These are phyloP conservation scores for Boletus eberwhitei DNA, from an alignment of 768 basidiomycete genomes.

Conservation along the genomic window DNA sequence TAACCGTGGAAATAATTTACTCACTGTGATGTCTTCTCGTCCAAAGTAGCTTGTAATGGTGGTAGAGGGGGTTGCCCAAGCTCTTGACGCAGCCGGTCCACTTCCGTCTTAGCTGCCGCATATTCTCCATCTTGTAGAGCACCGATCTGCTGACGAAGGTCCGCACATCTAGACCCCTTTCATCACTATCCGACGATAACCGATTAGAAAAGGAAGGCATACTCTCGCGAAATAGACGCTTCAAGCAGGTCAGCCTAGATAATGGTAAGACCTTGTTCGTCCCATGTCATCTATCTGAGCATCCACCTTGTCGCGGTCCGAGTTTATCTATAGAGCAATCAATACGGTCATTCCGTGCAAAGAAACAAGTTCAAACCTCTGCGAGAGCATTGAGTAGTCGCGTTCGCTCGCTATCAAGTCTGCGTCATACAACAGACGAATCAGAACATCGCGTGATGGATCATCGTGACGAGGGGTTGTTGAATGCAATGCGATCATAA, in stretches of 20 bases:
- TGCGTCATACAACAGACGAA: slow-evolving; percentile 24
- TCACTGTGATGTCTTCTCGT: slow-evolving; percentile 61
- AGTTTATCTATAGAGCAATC: slow-evolving; percentile 55
- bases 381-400: slow-evolving; percentile 63
- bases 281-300: slow-evolving; percentile 4
- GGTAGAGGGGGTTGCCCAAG: slow-evolving; percentile 75
- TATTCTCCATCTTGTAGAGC: slow-evolving; percentile 75
- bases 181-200: slow-evolving; percentile 9
- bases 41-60: slow-evolving; percentile 66
- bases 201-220: slow-evolving; percentile 21
- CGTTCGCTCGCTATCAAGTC: slow-evolving; percentile 74
- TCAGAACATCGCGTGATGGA: slow-evolving; percentile 16
- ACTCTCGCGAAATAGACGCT: slow-evolving; percentile 68
- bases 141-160: slow-evolving; percentile 65
- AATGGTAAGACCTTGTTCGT: slow-evolving; percentile 2
- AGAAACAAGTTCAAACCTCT: slow-evolving; percentile 48
- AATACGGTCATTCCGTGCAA: slow-evolving; percentile 6
- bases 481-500: not conserved
- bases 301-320: slow-evolving; percentile 71
- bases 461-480: not conserved
- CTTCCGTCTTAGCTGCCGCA: slow-evolving; percentile 66
- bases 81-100: slow-evolving; percentile 71
- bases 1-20: slow-evolving; percentile 24
- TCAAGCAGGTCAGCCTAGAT: slow-evolving; percentile 65
- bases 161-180: slow-evolving; percentile 47